Evolutionary conservation across 768 basidiomycete genomes (phyloP), one percentile per base, ranked within the genome.

Genomic region (Kwoniella pini): DNA sequence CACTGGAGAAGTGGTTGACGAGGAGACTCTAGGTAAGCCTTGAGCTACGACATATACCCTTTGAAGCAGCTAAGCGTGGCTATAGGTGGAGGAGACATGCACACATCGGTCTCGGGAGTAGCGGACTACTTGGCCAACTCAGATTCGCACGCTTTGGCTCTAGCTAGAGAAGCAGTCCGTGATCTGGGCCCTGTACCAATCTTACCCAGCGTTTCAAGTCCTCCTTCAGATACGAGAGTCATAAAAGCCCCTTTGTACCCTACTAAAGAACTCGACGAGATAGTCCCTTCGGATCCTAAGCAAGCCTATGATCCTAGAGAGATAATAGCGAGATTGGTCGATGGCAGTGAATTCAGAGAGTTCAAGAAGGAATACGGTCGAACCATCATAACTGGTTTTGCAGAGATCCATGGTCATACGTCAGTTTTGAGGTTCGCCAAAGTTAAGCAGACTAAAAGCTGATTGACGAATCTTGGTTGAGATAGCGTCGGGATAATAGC

Each of bases 341-440:
- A 97, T 65, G 91, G 93, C 2, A 92, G 90, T 71, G 84, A 85
- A 44, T 94, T 97, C 74, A 83, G 91, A 62, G 93, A 97, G 77
- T 97, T 95, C 82, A 97, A 97, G 83, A 89, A 88, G 74, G 94
- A 95, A 74, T 97, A 94, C 71, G 93, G 92, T 6, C 79, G 87
- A 26, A 94, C 92, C 0, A 87, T 97, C 64, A 84, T 95, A 51
- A 96, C 93, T 6, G 68, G 79, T 0, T 80, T 79, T 44, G 74
- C 74, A 19, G 69, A 71, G 60, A 67, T 75, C 13, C 74, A 75
- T 54, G 74, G 74, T 6, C 66, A 75, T 46, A 72, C 70, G 72
- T 74, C 43, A 68, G 69, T 57, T 31, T n/a, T n/a, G n/a, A n/a
- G n/a, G n/a, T n/a, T n/a, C n/a, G n/a, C n/a, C n/a, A n/a, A n/a